A percentile compares a stretch with the other conserved stretches of the same genome.
Conservation (phyloP, 495 filamentous ascomycete genomes). For the Aspergillus diversus region DNA sequence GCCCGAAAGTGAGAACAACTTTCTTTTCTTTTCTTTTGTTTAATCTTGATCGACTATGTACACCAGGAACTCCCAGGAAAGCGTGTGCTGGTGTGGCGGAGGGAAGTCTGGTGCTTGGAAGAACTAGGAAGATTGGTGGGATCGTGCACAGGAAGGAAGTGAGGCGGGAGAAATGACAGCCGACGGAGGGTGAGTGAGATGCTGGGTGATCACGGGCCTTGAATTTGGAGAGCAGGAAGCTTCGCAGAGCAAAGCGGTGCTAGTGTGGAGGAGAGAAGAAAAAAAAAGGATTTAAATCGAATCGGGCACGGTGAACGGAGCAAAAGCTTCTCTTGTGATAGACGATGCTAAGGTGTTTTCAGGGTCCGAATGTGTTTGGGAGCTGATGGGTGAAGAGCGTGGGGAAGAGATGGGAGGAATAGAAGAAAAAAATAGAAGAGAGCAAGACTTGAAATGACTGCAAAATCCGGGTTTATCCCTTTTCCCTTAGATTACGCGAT, state of each 20-base stretch:
- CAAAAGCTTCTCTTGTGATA: slow-evolving; percentile 26
- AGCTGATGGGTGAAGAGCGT: slow-evolving; percentile 27
- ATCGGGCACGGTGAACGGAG: slow-evolving; percentile 31
- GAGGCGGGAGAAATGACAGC: slow-evolving; percentile 33
- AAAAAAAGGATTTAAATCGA: slow-evolving; percentile 25
- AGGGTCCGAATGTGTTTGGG: slow-evolving; percentile 28
- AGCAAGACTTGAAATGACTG: slow-evolving; percentile 22
- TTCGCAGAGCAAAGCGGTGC: slow-evolving; percentile 31
- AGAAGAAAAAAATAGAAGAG: slow-evolving; percentile 24
- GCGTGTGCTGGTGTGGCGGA: slow-evolving; percentile 83
- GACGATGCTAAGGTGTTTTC: slow-evolving; percentile 24
- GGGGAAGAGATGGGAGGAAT: slow-evolving; percentile 21
- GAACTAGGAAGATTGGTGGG: slow-evolving; percentile 39
- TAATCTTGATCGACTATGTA: slow-evolving; percentile 77
- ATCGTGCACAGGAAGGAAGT: slow-evolving; percentile 39
- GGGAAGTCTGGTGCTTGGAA: slow-evolving; percentile 49
- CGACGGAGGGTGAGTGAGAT: slow-evolving; percentile 33
- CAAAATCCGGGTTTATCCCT: slow-evolving; percentile 22
- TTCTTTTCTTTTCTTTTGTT: slow-evolving; percentile 43
- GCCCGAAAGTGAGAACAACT: slow-evolving; percentile 49
- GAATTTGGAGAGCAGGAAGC: slow-evolving; percentile 25
- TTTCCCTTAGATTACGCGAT: slow-evolving; percentile 25
- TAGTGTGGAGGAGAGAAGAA: slow-evolving; percentile 24
- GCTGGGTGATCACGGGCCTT: slow-evolving; percentile 34
- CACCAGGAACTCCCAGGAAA: slow-evolving; percentile 88